phyloP scores from a whole-genome alignment of 1,284 basidiomycete species.

The Sutorius eximius region DNA sequence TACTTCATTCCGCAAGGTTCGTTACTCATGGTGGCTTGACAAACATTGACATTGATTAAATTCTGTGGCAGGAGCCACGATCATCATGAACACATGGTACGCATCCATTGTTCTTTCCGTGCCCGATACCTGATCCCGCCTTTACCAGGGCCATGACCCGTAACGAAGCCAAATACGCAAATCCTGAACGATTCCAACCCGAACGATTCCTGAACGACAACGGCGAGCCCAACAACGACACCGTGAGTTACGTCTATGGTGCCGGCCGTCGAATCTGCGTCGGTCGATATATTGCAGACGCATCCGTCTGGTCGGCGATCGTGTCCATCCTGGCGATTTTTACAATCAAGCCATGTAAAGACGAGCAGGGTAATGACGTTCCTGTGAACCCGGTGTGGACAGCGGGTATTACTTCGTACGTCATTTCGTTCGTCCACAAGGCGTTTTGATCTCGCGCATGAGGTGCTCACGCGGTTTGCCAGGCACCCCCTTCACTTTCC shows the following conservation, averaged over 20 bases:
- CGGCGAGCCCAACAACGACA: slow-evolving; percentile 25
- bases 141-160: slow-evolving; percentile 28
- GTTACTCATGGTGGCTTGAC: background rate
- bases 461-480: background rate
- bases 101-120: background rate
- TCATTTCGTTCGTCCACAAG: background rate
- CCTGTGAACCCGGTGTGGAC: slow-evolving; percentile 27
- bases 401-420: slow-evolving; percentile 31
- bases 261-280: slow-evolving; percentile 34
- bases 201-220: slow-evolving; percentile 28
- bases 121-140: background rate
- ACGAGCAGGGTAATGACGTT: slow-evolving; percentile 30
- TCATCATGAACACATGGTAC: slow-evolving; percentile 32
- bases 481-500: slow-evolving; percentile 31
- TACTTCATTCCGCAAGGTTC: slow-evolving; percentile 34
- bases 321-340: slow-evolving; percentile 34
- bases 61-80: slow-evolving; percentile 24
- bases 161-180: slow-evolving; percentile 31
- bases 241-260: slow-evolving; percentile 23
- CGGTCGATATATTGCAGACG: slow-evolving; percentile 35
- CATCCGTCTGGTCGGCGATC: slow-evolving; percentile 34
- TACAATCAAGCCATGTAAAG: slow-evolving; percentile 26
- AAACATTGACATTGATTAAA: background rate
- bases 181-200: slow-evolving; percentile 29
- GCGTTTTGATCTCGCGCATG: too few relatives aligned